Conservation (phyloP, 306 rosid species). For the Quercus glauca region DNA sequence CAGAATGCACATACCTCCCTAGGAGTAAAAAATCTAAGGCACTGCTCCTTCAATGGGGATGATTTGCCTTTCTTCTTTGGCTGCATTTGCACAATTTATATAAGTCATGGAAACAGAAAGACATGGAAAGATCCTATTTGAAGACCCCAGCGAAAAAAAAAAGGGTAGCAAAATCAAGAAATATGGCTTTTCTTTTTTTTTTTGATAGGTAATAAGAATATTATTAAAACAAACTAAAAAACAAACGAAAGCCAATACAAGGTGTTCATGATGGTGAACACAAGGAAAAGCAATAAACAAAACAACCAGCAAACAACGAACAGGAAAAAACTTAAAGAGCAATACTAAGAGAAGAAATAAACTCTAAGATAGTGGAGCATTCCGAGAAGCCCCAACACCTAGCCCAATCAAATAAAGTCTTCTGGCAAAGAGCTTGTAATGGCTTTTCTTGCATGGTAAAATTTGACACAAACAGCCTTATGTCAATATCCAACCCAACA, state of each 20-base stretch:
- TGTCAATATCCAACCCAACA: background rate
- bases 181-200: background rate
- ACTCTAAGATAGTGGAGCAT: too few species aligned
- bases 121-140: background rate
- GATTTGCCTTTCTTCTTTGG: conserved; percentile 64
- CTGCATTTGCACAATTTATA: conserved; percentile 42
- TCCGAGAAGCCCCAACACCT: too few species aligned
- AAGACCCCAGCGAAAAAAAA: background rate
- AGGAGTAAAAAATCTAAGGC: conserved; percentile 82
- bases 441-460: background rate
- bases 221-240: too few species aligned
- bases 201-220: too few species aligned
- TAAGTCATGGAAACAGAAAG: conserved; percentile 1
- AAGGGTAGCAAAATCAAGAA: background rate
- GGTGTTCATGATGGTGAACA: too few species aligned
- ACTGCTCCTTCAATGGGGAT: conserved; percentile 61
- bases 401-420: too few species aligned
- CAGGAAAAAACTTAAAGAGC: too few species aligned
- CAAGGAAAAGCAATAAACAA: too few species aligned
- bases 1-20: conserved; percentile 65
- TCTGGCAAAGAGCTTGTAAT: too few species aligned
- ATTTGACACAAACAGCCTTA: background rate
- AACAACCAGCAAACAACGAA: too few species aligned
- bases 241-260: too few species aligned
- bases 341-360: too few species aligned